Base-by-base conservation (phyloP, 1,284 basidiomycete genomes). In the Apiotrichum montevideense region DNA sequence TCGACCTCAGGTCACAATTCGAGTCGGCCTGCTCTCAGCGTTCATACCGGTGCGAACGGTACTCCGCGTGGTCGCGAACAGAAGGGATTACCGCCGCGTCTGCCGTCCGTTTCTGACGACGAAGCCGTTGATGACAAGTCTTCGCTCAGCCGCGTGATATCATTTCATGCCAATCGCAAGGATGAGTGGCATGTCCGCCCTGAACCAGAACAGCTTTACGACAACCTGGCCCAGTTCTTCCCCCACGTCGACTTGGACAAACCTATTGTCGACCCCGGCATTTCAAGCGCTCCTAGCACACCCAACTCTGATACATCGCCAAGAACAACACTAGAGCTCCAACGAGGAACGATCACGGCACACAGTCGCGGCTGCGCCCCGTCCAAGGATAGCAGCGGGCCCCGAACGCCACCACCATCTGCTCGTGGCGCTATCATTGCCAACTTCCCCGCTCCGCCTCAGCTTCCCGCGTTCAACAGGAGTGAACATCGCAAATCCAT, bases 191-290 rank as follows among this genome's bases (percentile, higher is more conserved):
- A 56, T 8, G 42, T 59, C 29, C 88, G 96, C 69, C 96, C 96
- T 11, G 85, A 87, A 35, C 86, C 94, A 0, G 96, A 98, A 72
- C 88, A 90, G 67, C 87, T 99, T 54, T 93, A 94, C 73, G 89
- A 98, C 56, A 86, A 89, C 55, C 81, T 98, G 6, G 90, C 98
- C 67, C 86, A 89, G 63, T 97, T 91, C 80, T 99, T 99, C 81
- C 94, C 94, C 0, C 86, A 89, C 65, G 90, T 97, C 72, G 94
- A 98, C 71, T 83, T 98, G 51, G 96, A 98, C 77, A 88, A 90
- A 71, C 95, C 95, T 1, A 86, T 98, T 57, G 88, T 98, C 56
- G 94, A 98, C 63, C 54, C 58, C 1, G 75, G 86, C 6, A 81
- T 82, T 10, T 85, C 87, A 1, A 72, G 67, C 0, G 89, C 87